Evolutionary conservation across 2,329 filamentous ascomycete species (phyloP), one percentile per base, ranked within the genome.

Genomic region (Fusarium graminum): DNA sequence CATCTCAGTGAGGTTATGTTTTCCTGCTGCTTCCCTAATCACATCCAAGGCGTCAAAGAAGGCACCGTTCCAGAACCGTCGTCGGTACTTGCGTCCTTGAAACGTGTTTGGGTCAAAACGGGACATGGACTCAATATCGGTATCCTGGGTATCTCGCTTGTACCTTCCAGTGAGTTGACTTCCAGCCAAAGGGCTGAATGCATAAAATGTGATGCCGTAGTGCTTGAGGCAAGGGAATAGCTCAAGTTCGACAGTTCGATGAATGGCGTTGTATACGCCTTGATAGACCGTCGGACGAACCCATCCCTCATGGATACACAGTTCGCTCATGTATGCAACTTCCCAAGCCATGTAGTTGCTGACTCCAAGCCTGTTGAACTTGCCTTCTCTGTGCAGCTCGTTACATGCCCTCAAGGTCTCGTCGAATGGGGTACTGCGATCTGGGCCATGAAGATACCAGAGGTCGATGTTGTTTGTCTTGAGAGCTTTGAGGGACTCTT

Each of bases 271-370:
- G 76, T 91, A 91, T 86, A 92, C 92, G 64, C 83, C 91, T 74
- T 93, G 90, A 76, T 91, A 93, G 52, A 93, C 87, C 1, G 87
- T 90, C 0, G 90, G 91, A 12, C 72, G 83, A 17, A 92, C 89
- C 88, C 88, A 92, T 36, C 86, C 85, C 67, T 88, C 85, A 75
- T 87, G 83, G 56, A 87, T 86, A 78, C 88, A 91, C 38, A 89
- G 85, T 67, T 89, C 87, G 46, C 87, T 88, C 9, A 93, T 84
- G 76, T 93, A 90, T 0, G 91, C 91, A 7, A 94, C 89, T 74
- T 94, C 91, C 78, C 90, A 93, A 1, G 91, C 86, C 0, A 90
- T 88, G 71, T 86, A 93, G 75, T 94, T 94, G 67, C 85, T 88
- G 44, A 94, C 75, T 3, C 90, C 91, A 5, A 94, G 79, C 49